Conservation (phyloP, 257 asterid species). For the Lycium ferocissimum region DNA sequence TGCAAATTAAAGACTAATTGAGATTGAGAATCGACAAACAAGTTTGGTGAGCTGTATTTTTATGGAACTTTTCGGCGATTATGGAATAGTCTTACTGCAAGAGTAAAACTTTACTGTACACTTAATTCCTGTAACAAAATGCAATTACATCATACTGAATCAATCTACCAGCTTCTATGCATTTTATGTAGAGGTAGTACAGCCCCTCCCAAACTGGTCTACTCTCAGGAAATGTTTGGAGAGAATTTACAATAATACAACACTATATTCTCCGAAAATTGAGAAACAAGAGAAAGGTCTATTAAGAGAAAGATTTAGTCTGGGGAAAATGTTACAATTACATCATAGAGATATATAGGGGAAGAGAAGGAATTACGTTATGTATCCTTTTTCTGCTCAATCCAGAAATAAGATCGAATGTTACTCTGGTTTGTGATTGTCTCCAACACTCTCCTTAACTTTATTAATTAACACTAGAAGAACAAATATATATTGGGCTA, state of each 20-base stretch:
- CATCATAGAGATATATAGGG: neutral
- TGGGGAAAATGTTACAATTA: neutral
- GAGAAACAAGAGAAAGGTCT: neutral
- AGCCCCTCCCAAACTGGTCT: neutral
- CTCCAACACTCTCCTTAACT: neutral
- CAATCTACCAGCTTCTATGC: neutral
- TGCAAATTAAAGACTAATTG: neutral
- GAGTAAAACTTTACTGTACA: neutral
- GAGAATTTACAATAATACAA: neutral
- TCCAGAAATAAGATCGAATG: neutral
- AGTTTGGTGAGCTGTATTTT: neutral
- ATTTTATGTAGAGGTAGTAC: neutral
- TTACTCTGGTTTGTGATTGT: no score
- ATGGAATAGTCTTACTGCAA: neutral
- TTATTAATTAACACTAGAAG: neutral
- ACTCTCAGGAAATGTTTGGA: neutral
- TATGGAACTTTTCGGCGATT: neutral
- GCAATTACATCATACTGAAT: neutral
- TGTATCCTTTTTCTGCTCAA: neutral
- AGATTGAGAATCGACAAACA: no score
- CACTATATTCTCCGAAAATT: no score
- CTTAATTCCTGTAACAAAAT: neutral
- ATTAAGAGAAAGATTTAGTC: neutral
- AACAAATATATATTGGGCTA: neutral
- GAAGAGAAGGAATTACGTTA: neutral